Evolutionary conservation across 306 rosid species (phyloP), one percentile per base, ranked within the genome.

Genomic region (Prunus mira): DNA sequence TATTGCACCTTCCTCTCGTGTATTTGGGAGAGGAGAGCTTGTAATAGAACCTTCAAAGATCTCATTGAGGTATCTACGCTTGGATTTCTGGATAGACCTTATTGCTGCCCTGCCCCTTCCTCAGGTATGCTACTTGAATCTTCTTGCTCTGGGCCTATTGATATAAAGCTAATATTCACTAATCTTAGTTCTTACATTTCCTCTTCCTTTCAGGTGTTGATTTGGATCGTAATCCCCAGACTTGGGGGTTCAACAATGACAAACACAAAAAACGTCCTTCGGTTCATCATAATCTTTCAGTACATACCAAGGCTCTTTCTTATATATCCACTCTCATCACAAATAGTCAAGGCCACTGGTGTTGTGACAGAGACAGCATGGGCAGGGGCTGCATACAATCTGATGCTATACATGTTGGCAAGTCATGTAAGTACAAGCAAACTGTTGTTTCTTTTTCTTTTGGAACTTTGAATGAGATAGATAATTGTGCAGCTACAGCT

Each of bases 381-480:
- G 99, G 97, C 96, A 20, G 99, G 97, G 17, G 99, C 99, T 71
- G 97, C 97, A 63, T 95, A 95, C 78, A 95, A 95, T 70, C 86
- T 95, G 11, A 88, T 92, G 85, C 95, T 95, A 79, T 95, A 92
- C 82, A 89, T 95, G 97, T 50, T 95, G 86, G 99, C 99, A 55
- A 95, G 99, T 90, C 99, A 95, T 87, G 99, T 95, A 81, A 89
- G 98, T 77, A 28, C 14, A 62, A 72, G 28, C 38, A 20, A 47
- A 24, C 43, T 5, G 49, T 9, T 28, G 11, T 54, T 72, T 65
- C 67, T 41, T 25, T 12, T 10, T 19, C 50, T 72, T 78, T 20
- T 55, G 6, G 2, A 20, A 43, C 51, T n/a, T 43, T 12, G 38
- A 25, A 43, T 20, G 6, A 30, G 67, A 63, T 6, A 28, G 67